phyloP scores from a whole-genome alignment of 202 grass and related monocot genomes.

The Setaria viridis region DNA sequence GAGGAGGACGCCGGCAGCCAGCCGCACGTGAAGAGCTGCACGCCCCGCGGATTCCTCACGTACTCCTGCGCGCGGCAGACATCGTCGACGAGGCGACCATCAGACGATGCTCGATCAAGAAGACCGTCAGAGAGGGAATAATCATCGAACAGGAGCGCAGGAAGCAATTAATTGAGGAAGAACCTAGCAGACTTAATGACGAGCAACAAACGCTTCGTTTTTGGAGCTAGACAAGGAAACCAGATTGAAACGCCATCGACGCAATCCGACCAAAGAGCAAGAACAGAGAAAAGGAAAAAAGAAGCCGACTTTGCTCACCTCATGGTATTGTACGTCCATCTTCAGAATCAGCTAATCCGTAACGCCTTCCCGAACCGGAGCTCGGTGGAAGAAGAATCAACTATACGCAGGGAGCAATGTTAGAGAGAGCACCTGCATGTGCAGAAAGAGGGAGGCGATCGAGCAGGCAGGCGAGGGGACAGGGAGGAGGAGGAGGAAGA shows the following conservation, averaged over 20 bases:
- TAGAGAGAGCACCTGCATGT: background rate
- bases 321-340: slow-evolving; percentile 78
- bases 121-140: background rate
- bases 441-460: background rate
- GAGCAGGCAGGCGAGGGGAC: background rate
- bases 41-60: slow-evolving; percentile 72
- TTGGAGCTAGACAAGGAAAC: background rate
- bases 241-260: background rate
- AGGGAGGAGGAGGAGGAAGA: background rate
- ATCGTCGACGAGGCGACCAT: background rate
- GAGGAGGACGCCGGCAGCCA: slow-evolving; percentile 71
- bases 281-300: background rate
- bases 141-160: background rate
- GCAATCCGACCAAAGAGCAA: background rate
- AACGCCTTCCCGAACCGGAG: background rate
- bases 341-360: background rate
- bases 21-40: slow-evolving; percentile 84
- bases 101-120: background rate
- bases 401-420: background rate
- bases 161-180: background rate
- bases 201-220: background rate
- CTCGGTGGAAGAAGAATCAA: background rate
- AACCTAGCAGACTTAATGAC: background rate
- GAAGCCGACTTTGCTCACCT: slow-evolving; percentile 44
- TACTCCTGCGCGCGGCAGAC: slow-evolving; percentile 59